These are phyloP conservation scores for Suillus ampliporus DNA, from an alignment of 768 basidiomycete genomes.

Conservation along the genomic window DNA sequence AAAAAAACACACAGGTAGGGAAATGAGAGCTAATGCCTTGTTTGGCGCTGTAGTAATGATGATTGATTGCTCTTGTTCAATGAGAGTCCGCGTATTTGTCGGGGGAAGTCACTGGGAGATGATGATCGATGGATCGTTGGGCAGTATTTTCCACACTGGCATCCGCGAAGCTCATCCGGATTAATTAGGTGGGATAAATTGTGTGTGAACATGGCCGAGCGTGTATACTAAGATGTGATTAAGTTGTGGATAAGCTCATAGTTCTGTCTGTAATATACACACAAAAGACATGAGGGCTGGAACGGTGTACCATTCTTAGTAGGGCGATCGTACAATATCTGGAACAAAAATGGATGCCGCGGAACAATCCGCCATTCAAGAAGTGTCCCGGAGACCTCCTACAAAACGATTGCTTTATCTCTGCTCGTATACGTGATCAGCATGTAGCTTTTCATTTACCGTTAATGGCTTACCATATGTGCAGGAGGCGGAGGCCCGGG, in stretches of 20 bases:
- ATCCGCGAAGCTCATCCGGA: neutral
- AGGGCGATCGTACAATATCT: neutral
- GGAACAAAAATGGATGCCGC: conserved; percentile 4
- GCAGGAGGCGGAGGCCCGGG: conserved; percentile 12
- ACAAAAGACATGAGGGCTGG: neutral
- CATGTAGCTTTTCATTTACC: neutral
- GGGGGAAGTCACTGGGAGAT: neutral
- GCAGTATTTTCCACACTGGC: neutral
- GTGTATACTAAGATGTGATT: neutral
- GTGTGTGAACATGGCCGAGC: neutral
- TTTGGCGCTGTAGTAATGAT: too few relatives aligned
- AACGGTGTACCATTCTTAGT: neutral
- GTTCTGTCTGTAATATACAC: neutral
- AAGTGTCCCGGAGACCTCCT: conserved; percentile 4
- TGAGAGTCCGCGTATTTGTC: neutral
- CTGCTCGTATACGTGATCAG: neutral
- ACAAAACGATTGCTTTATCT: conserved; percentile 1
- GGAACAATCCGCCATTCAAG: neutral
- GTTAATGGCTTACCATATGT: conserved; percentile 12
- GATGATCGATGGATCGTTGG: neutral
- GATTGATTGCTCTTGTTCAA: neutral
- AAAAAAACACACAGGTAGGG: neutral
- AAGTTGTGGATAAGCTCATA: neutral
- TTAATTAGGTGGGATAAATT: neutral
- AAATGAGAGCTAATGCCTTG: neutral